phyloP scores from a whole-genome alignment of 2,329 filamentous ascomycete genomes.

The Fusarium equiseti region DNA sequence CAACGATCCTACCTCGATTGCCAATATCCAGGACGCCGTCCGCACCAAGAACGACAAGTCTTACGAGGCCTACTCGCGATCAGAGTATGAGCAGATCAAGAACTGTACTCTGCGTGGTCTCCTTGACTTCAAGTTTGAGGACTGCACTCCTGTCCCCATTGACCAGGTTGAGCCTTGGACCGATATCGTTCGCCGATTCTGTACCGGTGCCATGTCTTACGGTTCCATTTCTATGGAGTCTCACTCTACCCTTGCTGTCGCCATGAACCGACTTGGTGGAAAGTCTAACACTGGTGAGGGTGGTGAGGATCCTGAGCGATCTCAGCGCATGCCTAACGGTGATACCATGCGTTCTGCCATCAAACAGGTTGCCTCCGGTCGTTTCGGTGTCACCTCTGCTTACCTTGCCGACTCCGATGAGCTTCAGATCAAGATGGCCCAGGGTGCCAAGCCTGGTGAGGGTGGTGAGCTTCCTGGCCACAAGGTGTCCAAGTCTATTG shows the following conservation, averaged over 20 bases:
- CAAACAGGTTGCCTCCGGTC: constrained; percentile 95
- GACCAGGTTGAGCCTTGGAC: constrained; percentile 99
- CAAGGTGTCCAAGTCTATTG: constrained; percentile 95
- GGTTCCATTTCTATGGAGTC: constrained; percentile 99
- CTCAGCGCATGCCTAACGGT: constrained; percentile 86
- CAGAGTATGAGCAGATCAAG: constrained; percentile 97
- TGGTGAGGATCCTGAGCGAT: constrained; percentile 94
- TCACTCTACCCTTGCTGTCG: constrained; percentile 93
- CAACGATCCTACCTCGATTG: constrained; percentile 94
- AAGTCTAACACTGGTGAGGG: constrained; percentile 99
- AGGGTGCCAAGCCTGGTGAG: constrained; percentile 97
- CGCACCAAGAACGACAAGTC: constrained; percentile 98
- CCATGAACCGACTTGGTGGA: constrained; percentile 95
- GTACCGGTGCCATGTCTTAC: constrained; percentile 98
- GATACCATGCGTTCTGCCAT: constrained; percentile 98
- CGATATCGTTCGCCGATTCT: constrained; percentile 95
- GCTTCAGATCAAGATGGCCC: constrained; percentile 99
- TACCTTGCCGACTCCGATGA: constrained; percentile 96
- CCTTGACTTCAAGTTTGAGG: constrained; percentile 96
- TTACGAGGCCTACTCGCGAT: constrained; percentile 93
- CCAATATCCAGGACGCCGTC: constrained; percentile 96
- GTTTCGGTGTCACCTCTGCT: constrained; percentile 95
- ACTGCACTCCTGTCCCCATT: constrained; percentile 85
- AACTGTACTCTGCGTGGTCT: constrained; percentile 93
- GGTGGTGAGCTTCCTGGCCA: constrained; percentile 97